Base-by-base conservation (phyloP, 1,284 basidiomycete species). In the Lentinula novae-zelandiae region DNA sequence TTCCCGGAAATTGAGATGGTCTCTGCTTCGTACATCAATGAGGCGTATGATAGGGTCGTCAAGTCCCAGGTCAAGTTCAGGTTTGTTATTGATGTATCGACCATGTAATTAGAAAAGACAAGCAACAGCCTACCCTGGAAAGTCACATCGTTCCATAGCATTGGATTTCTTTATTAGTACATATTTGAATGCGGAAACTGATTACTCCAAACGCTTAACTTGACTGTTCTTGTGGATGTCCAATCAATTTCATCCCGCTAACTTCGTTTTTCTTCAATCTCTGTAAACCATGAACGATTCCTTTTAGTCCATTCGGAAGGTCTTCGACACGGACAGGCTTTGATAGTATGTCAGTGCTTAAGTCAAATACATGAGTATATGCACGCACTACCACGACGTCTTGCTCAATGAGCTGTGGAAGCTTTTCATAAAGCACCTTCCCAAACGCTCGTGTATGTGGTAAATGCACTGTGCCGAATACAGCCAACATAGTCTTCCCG, bases 211-310 rank as follows among this genome's bases (percentile, higher is more conserved):
- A 27, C 3, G 27, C 17, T 34, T 8, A 33, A 33, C n/a, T 34
- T n/a, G 17, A 54, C 10, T 13, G 39, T 10, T 62, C 62, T 20
- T 62, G 62, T 31, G 62, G 62, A 15, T 53, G 44, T 20, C 12
- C 50, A 15, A 63, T 42, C 15, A 63, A 31, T 34, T 63, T 63
- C 5, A 46, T 39, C 12, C 62, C 53, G 20, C 62, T 62, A 13
- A 62, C 33, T 52, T 57, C 10, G 12, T 49, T 49, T 3, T n/a
- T 50, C 51, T 58, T 60, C 48, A 57, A 15, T 38, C 50, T 57
- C 33, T 62, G 36, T n/a, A 62, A 31, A 5, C 58, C 58, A 10
- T 51, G 48, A 15, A 49, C 6, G 15, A 60, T 54, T 13, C 54
- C 55, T 5, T 20, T 10, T 33, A 63, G 31, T 20, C 58, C 58